These are phyloP conservation scores for Oryza longistaminata DNA, from an alignment of 176 grass and related monocot genomes.

Conservation along the genomic window DNA sequence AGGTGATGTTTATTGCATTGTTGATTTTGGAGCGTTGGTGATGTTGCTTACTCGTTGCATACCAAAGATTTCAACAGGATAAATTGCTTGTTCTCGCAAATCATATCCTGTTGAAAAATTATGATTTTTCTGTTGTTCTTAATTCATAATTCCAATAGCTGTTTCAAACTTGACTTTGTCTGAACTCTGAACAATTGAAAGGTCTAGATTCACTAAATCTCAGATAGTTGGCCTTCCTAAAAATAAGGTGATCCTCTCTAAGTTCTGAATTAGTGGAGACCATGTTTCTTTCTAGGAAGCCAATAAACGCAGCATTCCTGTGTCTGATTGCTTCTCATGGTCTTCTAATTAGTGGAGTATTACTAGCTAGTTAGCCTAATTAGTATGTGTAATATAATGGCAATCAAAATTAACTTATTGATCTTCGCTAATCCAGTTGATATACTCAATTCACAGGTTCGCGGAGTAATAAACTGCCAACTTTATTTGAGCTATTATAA, in stretches of 20 bases:
- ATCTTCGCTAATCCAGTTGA: background rate
- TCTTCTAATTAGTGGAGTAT: no score
- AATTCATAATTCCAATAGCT: background rate
- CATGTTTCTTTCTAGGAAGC: background rate
- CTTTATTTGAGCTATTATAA: background rate
- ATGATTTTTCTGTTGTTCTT: background rate
- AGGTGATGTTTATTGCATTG: no score
- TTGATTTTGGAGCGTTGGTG: background rate
- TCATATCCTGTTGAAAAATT: background rate
- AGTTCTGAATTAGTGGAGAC: background rate
- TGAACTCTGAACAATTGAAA: background rate
- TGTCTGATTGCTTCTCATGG: no score
- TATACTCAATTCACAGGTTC: no score
- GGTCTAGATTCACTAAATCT: no score
- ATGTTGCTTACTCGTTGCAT: background rate
- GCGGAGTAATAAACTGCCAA: no score
- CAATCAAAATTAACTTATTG: no score
- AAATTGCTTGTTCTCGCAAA: background rate
- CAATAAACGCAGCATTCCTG: background rate
- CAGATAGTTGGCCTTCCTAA: background rate
- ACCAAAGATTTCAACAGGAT: background rate
- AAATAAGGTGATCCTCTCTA: background rate
- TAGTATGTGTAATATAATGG: no score
- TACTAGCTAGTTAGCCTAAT: no score
- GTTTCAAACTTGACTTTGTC: background rate